phyloP scores from a whole-genome alignment of 2,329 filamentous ascomycete genomes.

The Alternaria sp. region DNA sequence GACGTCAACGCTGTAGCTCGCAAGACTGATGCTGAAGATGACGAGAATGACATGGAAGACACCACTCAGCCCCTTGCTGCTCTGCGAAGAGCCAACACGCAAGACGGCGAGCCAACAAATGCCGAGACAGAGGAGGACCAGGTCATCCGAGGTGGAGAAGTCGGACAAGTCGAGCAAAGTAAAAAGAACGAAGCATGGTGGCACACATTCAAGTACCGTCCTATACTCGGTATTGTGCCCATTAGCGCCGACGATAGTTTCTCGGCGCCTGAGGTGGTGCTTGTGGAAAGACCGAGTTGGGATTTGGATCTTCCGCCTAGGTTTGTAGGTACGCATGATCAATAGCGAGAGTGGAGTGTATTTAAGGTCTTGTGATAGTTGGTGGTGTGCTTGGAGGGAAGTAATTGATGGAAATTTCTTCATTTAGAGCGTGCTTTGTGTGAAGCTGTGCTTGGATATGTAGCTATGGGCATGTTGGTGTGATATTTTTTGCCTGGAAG shows the following conservation, averaged over 20 bases:
- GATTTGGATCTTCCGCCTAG: slow-evolving; percentile 79
- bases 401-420: too few relatives aligned
- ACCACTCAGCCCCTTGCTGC: slow-evolving; percentile 33
- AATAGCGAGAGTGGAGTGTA: slow-evolving; percentile 9
- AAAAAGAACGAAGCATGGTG: slow-evolving; percentile 62
- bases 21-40: slow-evolving; percentile 40
- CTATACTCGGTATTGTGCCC: slow-evolving; percentile 80
- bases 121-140: slow-evolving; percentile 24
- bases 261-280: slow-evolving; percentile 74
- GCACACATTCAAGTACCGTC: slow-evolving; percentile 91
- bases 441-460: too few relatives aligned
- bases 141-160: slow-evolving; percentile 24
- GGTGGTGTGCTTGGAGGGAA: background rate
- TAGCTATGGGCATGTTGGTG: too few relatives aligned
- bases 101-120: slow-evolving; percentile 32
- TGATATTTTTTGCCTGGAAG: too few relatives aligned
- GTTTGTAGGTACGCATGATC: slow-evolving; percentile 57
- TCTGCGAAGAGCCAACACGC: slow-evolving; percentile 38
- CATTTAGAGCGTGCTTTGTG: background rate
- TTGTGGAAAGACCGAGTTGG: slow-evolving; percentile 87
- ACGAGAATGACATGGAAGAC: slow-evolving; percentile 43
- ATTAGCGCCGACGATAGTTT: slow-evolving; percentile 56
- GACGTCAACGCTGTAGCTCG: slow-evolving; percentile 37
- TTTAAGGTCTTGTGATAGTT: background rate
- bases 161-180: slow-evolving; percentile 32